phyloP scores from a whole-genome alignment of 2,329 filamentous ascomycete genomes.

The Xylariaceae sp. region DNA sequence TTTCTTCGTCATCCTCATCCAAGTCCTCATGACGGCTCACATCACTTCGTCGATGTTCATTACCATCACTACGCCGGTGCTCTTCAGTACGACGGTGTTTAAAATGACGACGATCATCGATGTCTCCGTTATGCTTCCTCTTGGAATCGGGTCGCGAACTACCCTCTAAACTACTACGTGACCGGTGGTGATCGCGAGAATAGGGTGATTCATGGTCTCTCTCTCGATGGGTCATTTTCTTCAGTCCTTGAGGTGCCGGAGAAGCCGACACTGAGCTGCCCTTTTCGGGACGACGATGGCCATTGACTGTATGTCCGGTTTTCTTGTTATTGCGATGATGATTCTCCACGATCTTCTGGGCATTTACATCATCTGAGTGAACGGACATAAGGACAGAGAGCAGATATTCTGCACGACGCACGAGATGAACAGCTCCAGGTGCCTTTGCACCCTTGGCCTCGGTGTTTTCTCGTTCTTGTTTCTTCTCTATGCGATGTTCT shows the following conservation, averaged over 20 bases:
- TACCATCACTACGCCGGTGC: conserved; percentile 33
- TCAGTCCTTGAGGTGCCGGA: conserved; percentile 54
- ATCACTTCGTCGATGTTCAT: conserved; percentile 33
- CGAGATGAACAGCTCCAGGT: conserved; percentile 93
- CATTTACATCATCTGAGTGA: conserved; percentile 69
- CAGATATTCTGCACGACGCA: conserved; percentile 89
- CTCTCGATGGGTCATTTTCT: conserved; percentile 45
- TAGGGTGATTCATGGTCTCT: conserved; percentile 41
- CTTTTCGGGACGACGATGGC: conserved; percentile 55
- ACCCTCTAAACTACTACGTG: conserved; percentile 46
- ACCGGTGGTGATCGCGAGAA: conserved; percentile 45
- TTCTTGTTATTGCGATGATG: conserved; percentile 96
- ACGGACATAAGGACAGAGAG: conserved; percentile 88
- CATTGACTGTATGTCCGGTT: conserved; percentile 47
- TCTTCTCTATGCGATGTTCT: conserved; percentile 96
- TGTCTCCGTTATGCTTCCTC: conserved; percentile 54
- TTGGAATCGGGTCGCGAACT: conserved; percentile 52
- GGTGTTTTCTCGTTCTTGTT: conserved; percentile 78
- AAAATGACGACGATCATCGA: conserved; percentile 42
- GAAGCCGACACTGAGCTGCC: conserved; percentile 63
- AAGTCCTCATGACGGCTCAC: conserved; percentile 32
- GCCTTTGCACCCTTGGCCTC: conserved; percentile 81
- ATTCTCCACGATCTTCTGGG: conserved; percentile 79
- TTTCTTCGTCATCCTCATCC: conserved; percentile 37
- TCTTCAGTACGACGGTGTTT: conserved; percentile 51